Conservation (phyloP, 2,329 filamentous ascomycete genomes). For the Xylariaceae sp. region DNA sequence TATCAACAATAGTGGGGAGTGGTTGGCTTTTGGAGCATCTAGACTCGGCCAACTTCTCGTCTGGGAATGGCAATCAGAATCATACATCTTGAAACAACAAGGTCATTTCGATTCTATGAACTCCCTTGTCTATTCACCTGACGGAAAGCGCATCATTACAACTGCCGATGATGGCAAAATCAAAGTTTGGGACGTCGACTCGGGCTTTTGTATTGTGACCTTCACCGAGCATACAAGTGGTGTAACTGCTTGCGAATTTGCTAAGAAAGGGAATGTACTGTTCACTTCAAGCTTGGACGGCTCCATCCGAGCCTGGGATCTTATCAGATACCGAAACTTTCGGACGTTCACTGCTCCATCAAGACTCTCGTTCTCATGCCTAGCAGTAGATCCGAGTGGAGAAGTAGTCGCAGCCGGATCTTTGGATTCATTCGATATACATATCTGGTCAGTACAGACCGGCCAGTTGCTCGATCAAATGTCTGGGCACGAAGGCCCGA, state of each 20-base stretch:
- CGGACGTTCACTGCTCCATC: constrained; percentile 94
- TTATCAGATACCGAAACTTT: constrained; percentile 95
- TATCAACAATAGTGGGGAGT: constrained; percentile 91
- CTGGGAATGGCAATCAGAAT: constrained; percentile 99
- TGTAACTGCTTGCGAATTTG: constrained; percentile 91
- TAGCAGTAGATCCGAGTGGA: constrained; percentile 95
- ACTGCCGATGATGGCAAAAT: constrained; percentile 96
- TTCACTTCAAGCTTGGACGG: constrained; percentile 95
- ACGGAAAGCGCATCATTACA: constrained; percentile 89
- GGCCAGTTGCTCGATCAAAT: constrained; percentile 90
- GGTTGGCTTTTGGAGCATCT: constrained; percentile 94
- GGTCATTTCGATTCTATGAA: constrained; percentile 97
- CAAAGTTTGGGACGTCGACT: constrained; percentile 96
- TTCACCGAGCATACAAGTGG: constrained; percentile 96
- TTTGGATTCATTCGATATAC: constrained; percentile 92
- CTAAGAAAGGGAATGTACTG: constrained; percentile 89
- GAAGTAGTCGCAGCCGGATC: constrained; percentile 96
- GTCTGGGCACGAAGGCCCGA: constrained; percentile 88
- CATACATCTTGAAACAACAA: constrained; percentile 96
- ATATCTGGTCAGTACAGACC: constrained; percentile 98
- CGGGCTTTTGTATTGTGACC: constrained; percentile 95
- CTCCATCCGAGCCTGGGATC: constrained; percentile 91
- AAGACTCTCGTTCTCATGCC: constrained; percentile 83
- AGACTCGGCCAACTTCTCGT: constrained; percentile 94
- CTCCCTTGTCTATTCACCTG: constrained; percentile 84